Evolutionary conservation across 106 monocot species (phyloP), one percentile per base, ranked within the genome.

Genomic region (Acorus gramineus): DNA sequence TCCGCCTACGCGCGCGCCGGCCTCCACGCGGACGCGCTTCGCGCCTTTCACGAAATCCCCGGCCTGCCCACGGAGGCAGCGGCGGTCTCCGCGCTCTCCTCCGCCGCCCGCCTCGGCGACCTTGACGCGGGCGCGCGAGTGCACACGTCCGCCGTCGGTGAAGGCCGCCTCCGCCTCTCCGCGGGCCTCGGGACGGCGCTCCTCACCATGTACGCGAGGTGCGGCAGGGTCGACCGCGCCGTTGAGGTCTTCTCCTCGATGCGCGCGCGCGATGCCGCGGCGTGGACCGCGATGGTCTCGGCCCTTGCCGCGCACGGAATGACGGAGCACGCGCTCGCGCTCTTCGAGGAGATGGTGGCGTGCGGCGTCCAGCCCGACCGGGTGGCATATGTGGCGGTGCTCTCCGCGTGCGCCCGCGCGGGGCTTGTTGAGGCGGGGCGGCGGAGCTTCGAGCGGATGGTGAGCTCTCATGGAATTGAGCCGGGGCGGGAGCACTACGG

Each of bases 251-350:
- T 87, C 63, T 69, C 74, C 47, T 59, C 45, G 52, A 81, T 80
- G 63, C 69, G 42, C 4, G 46, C 42, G 0, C 57, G 62, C 28
- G 83, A 77, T 58, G 62, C 53, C 4, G 62, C 60, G 3, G 57
- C 83, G 1, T 87, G 83, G 83, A 66, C 80, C 50, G 80, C 80
- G 2, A 81, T 80, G 78, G 73, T 87, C 49, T 69, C 69, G 11
- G 74, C 68, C 3, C 52, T 83, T 9, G 87, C 74, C 4, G 48
- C 78, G 14, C 80, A 87, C 44, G 87, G 83, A 3, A 54, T 65
- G 0, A 80, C 68, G 0, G 55, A 44, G 4, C 62, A 66, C 13
- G 83, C 80, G 6, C 47, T 87, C 3, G 8, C 50, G 0, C 45
- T 81, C 8, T 87, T 87, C 54, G 65, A 55, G 8, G 62, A 61